Evolutionary conservation across 495 filamentous ascomycete species (phyloP), one percentile per base, ranked within the genome.

Genomic region (Choiromyces venosus): DNA sequence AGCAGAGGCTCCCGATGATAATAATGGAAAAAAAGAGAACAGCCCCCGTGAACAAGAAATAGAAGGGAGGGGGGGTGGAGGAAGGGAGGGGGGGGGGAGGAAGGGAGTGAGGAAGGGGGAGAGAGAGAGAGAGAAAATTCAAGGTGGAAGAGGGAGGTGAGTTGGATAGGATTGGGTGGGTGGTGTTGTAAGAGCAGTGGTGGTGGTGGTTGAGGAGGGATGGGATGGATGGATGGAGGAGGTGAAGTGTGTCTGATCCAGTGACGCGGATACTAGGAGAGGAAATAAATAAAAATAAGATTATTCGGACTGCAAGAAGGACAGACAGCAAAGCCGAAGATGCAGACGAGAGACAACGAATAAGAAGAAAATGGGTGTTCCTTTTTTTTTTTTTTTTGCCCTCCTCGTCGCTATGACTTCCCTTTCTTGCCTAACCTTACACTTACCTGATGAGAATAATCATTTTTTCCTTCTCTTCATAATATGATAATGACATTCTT

Each of bases 131-230:
- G 68, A 40, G 66, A 72, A 64, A 29, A 35, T 19, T 33, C 25
- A 44, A 72, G 38, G 21, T 66, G 64, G 74, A 72, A 66, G 74
- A 74, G 67, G 72, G 46, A 74, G 69, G 39, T 19, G 52, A 56
- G 52, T n/a, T 25, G 46, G n/a, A 25, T 56, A 25, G 46, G 46
- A 56, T 56, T 56, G 21, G 46, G 46, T 21, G n/a, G n/a, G 46
- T 2, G n/a, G 46, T 10, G 46, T 29, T 56, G 46, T 56, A 16
- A 61, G n/a, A 61, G 46, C 18, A n/a, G 44, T 52, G n/a, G 46
- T 56, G 25, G 52, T 61, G 25, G 52, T 61, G 52, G 52, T 61
- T 61, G 52, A 61, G 46, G 46, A 56, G 52, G 46, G 52, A 61
- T 61, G 46, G 52, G 52, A 61, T 61, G 52, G 52, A 61, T 61